Evolutionary conservation across 1,139 yeast genomes (phyloP).

Genomic region (Martiniozyma asiatica): DNA sequence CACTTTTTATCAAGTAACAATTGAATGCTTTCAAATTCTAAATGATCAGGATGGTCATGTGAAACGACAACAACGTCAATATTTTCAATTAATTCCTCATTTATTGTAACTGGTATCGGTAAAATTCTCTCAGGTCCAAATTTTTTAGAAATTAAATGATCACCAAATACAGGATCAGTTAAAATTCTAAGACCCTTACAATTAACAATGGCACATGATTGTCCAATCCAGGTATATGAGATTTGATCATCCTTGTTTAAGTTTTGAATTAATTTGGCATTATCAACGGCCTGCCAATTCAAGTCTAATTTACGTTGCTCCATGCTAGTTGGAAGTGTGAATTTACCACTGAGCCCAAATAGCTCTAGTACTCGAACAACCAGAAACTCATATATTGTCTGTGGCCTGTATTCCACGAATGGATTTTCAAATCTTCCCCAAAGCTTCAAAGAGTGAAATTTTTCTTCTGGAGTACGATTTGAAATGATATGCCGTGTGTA

Average conservation of each 20-base stretch:
- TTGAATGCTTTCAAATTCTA: constrained; percentile 51
- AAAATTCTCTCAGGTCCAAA: constrained; percentile 77
- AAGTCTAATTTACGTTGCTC: constrained; percentile 38
- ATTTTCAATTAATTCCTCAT: constrained; percentile 36
- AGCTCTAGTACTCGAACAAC: constrained; percentile 60
- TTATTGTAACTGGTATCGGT: constrained; percentile 54
- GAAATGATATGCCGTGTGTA: constrained; percentile 5
- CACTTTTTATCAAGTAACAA: constrained; percentile 52
- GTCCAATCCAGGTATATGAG: constrained; percentile 86
- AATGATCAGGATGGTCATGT: constrained; percentile 92
- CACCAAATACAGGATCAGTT: constrained; percentile 77
- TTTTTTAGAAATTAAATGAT: constrained; percentile 50
- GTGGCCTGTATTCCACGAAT: constrained; percentile 81
- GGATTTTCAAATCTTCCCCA: constrained; percentile 85
- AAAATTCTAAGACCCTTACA: constrained; percentile 47
- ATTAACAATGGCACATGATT: constrained; percentile 70
- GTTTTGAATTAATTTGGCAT: constrained; percentile 28
- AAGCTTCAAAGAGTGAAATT: constrained; percentile 41
- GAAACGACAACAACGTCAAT: constrained; percentile 71
- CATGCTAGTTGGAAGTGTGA: constrained; percentile 45
- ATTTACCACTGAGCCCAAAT: constrained; percentile 51
- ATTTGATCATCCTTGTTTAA: constrained; percentile 21
- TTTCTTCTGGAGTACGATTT: constrained; percentile 11
- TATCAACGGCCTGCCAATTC: constrained; percentile 29
- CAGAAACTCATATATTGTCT: constrained; percentile 77